phyloP scores from a whole-genome alignment of 2,329 filamentous ascomycete species.

The Pseudogymnoascus destructans region DNA sequence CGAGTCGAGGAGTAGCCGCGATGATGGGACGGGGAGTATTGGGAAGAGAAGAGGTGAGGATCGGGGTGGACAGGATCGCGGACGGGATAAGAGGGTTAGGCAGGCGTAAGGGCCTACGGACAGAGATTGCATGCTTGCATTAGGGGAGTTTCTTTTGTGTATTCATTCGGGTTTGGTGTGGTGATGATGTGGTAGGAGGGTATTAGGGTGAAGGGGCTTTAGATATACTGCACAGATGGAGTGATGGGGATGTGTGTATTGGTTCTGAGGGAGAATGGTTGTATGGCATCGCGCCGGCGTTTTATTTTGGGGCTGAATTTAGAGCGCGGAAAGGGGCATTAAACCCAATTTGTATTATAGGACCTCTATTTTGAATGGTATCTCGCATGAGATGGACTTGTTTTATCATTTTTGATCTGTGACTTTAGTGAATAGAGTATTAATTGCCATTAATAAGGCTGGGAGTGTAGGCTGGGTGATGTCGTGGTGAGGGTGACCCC shows the following conservation, averaged over 20 bases:
- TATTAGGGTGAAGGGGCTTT: neutral
- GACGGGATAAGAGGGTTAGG: neutral
- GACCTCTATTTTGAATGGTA: neutral
- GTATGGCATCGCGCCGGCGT: neutral
- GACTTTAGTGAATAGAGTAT: neutral
- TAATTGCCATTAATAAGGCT: neutral
- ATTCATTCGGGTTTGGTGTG: neutral
- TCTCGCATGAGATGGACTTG: neutral
- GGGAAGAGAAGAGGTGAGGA: neutral
- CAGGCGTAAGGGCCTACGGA: neutral
- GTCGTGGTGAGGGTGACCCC: neutral
- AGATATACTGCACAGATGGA: conserved; percentile 2
- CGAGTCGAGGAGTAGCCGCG: neutral
- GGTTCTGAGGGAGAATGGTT: neutral
- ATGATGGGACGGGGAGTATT: neutral
- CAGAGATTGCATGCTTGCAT: conserved; percentile 3
- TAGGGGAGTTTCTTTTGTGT: neutral
- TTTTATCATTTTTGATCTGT: neutral
- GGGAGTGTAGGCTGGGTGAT: neutral
- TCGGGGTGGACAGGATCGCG: neutral
- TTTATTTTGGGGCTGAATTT: neutral
- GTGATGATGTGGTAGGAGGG: neutral
- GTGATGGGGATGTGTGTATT: neutral
- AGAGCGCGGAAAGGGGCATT: neutral
- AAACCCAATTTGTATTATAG: conserved; percentile 2